Conservation (phyloP, 2,329 filamentous ascomycete species). For the Colletotrichum lupini region DNA sequence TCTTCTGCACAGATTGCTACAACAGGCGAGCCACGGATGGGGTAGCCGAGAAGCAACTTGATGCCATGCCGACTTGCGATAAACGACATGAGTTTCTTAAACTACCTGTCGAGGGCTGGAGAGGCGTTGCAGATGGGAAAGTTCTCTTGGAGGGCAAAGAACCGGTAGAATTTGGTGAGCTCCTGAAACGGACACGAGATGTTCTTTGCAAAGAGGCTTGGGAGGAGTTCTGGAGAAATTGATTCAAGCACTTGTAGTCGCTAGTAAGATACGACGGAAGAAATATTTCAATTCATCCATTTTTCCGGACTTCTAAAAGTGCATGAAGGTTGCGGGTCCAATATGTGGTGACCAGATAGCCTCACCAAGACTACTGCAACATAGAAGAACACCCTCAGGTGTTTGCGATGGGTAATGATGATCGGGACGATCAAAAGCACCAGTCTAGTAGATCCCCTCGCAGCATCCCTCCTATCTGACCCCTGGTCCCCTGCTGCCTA, state of each 20-base stretch:
- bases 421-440: background rate
- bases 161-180: slow-evolving; percentile 33
- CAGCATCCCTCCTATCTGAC: background rate
- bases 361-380: too few relatives aligned
- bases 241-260: background rate
- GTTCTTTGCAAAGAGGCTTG: slow-evolving; percentile 36
- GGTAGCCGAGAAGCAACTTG: slow-evolving; percentile 4
- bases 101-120: slow-evolving; percentile 39
- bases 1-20: slow-evolving; percentile 40
- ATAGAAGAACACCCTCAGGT: too few relatives aligned
- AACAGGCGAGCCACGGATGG: slow-evolving; percentile 23
- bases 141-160: slow-evolving; percentile 36
- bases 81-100: slow-evolving; percentile 38
- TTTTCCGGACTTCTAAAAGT: too few relatives aligned
- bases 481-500: background rate
- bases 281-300: too few relatives aligned
- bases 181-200: slow-evolving; percentile 33
- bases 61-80: slow-evolving; percentile 30
- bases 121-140: slow-evolving; percentile 38
- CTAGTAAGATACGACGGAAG: too few relatives aligned
- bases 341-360: too few relatives aligned
- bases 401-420: background rate
- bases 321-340: too few relatives aligned
- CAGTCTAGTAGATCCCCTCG: background rate
- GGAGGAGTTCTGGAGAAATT: background rate